Conservation (phyloP, 2,329 filamentous ascomycete genomes). For the Fusarium armeniacum region DNA sequence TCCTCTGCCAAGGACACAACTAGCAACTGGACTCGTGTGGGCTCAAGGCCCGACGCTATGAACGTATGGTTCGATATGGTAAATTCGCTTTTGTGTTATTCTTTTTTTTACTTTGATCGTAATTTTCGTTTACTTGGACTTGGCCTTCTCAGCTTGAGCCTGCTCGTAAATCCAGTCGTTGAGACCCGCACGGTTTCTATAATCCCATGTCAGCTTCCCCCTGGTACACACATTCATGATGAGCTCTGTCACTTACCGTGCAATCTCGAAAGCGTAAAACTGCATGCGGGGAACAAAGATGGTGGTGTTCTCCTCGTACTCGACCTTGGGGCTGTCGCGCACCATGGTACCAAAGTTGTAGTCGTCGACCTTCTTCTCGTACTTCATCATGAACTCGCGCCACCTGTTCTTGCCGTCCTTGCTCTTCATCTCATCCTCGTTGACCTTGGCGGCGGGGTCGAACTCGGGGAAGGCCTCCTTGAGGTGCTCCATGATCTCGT, state of each 20-base stretch:
- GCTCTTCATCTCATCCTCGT: conserved; percentile 98
- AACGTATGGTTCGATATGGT: conserved; percentile 16
- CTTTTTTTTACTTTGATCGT: background rate
- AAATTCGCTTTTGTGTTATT: conserved; percentile 21
- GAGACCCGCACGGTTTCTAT: conserved; percentile 84
- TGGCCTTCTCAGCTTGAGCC: conserved; percentile 71
- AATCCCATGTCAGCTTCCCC: conserved; percentile 56
- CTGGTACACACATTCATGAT: accelerated
- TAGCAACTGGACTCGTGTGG: conserved; percentile 7
- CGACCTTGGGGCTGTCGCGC: conserved; percentile 79
- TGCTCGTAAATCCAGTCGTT: conserved; percentile 99
- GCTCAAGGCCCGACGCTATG: conserved; percentile 22
- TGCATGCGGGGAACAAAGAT: conserved; percentile 80
- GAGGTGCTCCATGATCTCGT: conserved; percentile 94
- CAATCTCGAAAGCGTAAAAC: conserved; percentile 69
- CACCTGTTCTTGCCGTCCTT: conserved; percentile 93
- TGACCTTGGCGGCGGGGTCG: conserved; percentile 81
- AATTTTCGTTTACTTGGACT: conserved; percentile 44
- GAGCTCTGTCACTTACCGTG: conserved; percentile 50
- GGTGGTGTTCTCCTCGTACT: conserved; percentile 90
- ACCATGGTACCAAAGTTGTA: conserved; percentile 99
- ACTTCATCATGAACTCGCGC: conserved; percentile 93
- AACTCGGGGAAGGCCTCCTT: conserved; percentile 92
- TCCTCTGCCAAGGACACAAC: background rate
- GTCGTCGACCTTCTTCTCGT: conserved; percentile 95